Evolutionary conservation across 2,329 filamentous ascomycete species (phyloP).

Genomic region (Diaporthe capsici): DNA sequence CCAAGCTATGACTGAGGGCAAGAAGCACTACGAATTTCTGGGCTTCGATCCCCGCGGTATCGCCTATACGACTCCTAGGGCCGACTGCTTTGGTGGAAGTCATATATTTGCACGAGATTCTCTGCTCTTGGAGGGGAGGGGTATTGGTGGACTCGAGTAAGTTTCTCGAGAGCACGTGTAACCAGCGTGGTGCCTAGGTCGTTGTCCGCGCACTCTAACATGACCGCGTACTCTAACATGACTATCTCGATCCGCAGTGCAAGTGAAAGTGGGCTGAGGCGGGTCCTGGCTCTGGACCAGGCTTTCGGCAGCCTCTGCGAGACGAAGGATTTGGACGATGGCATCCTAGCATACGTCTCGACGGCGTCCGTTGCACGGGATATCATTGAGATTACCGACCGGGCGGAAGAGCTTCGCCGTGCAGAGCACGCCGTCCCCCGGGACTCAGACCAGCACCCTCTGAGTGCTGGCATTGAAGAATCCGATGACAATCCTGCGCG

Average conservation of each 20-base stretch:
- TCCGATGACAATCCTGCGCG: constrained; percentile 40
- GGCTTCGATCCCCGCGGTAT: constrained; percentile 62
- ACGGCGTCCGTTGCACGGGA: constrained; percentile 58
- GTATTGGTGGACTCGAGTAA: constrained; percentile 48
- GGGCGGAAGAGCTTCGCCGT: constrained; percentile 52
- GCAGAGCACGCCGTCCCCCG: not conserved
- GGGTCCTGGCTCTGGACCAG: constrained; percentile 47
- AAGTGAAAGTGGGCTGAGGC: constrained; percentile 44
- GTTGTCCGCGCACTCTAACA: not conserved
- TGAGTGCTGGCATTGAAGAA: not conserved
- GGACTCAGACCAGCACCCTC: constrained; percentile 7
- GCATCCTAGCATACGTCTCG: constrained; percentile 52
- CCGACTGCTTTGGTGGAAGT: constrained; percentile 54
- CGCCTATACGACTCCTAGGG: constrained; percentile 52
- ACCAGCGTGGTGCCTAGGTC: not conserved
- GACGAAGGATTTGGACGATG: constrained; percentile 43
- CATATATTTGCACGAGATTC: constrained; percentile 49
- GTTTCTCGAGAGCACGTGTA: not conserved
- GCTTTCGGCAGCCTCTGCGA: constrained; percentile 51
- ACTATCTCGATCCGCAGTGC: constrained; percentile 28
- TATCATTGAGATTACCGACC: constrained; percentile 61
- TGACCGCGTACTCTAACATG: not conserved
- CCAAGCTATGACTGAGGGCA: constrained; percentile 47
- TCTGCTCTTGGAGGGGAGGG: constrained; percentile 49
- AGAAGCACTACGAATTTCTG: constrained; percentile 57